Evolutionary conservation across 441 rosid species (phyloP).

Genomic region (Erysimum pusillum): DNA sequence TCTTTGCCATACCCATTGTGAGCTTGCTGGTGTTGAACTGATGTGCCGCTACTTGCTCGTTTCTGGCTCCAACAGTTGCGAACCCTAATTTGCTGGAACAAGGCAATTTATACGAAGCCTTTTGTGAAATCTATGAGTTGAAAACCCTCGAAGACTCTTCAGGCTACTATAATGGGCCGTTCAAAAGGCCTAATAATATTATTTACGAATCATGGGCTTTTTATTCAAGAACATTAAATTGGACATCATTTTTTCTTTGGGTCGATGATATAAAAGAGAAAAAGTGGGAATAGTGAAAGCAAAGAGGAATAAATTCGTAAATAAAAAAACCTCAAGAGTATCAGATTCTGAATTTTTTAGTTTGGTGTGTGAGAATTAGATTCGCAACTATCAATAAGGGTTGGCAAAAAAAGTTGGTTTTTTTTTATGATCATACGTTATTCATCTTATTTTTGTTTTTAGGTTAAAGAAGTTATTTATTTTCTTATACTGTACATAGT

Average conservation of each 20-base stretch:
- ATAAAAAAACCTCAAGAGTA: constrained; percentile 20
- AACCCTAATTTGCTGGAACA: constrained; percentile 23
- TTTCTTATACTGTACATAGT: background rate
- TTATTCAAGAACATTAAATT: background rate
- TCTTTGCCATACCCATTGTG: constrained; percentile 39
- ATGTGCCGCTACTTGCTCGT: constrained; percentile 24
- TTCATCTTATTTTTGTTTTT: too few species aligned
- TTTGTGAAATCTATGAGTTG: background rate
- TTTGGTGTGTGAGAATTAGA: constrained; percentile 42
- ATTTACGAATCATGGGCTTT: background rate
- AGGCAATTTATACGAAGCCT: constrained; percentile 10
- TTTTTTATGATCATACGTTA: background rate
- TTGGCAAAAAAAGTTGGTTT: constrained; percentile 14
- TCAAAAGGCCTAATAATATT: background rate
- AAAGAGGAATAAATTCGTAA: constrained; percentile 39
- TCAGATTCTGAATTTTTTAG: constrained; percentile 36
- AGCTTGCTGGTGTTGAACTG: constrained; percentile 14
- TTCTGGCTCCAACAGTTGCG: constrained; percentile 28
- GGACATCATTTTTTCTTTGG: background rate
- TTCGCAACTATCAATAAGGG: constrained; percentile 38
- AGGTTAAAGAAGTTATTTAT: background rate
- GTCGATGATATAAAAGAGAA: background rate
- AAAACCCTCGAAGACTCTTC: background rate
- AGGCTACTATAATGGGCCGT: constrained; percentile 14
- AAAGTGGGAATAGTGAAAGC: constrained; percentile 31